Conservation (phyloP, 495 filamentous ascomycete genomes). For the Endocarpon pusillum region DNA sequence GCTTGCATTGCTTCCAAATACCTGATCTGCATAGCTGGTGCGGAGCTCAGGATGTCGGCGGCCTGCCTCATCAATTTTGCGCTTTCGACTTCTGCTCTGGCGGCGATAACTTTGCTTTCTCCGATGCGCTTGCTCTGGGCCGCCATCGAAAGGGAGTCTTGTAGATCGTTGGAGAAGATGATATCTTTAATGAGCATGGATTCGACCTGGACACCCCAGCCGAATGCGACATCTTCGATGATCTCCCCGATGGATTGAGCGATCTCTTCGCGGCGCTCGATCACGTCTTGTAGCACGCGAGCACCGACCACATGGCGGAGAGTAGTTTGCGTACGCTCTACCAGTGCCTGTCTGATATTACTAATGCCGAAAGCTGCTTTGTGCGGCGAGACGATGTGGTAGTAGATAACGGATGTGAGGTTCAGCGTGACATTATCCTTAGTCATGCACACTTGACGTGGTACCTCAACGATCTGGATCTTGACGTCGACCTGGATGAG, state of each 20-base stretch:
- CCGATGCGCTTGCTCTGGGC: constrained; percentile 98
- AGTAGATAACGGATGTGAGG: constrained; percentile 96
- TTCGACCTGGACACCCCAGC: constrained; percentile 94
- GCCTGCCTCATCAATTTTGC: constrained; percentile 97
- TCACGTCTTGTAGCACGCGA: constrained; percentile 92
- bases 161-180: constrained; percentile 88
- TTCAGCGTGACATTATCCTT: constrained; percentile 95
- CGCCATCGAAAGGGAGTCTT: constrained; percentile 98
- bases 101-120: constrained; percentile 94
- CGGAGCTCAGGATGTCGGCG: constrained; percentile 82
- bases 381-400: constrained; percentile 89
- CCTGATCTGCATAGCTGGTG: constrained; percentile 96
- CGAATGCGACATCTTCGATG: constrained; percentile 84
- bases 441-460: constrained; percentile 96
- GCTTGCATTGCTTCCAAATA: constrained; percentile 99
- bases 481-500: constrained; percentile 93
- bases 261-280: constrained; percentile 96
- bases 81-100: constrained; percentile 88
- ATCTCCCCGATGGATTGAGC: constrained; percentile 90
- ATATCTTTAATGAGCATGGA: constrained; percentile 99
- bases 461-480: constrained; percentile 97
- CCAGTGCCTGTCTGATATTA: constrained; percentile 84
- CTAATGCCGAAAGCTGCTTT: constrained; percentile 94
- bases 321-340: constrained; percentile 97
- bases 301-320: constrained; percentile 95